These are phyloP conservation scores for Senna tora DNA, from an alignment of 306 rosid genomes.

Conservation along the genomic window DNA sequence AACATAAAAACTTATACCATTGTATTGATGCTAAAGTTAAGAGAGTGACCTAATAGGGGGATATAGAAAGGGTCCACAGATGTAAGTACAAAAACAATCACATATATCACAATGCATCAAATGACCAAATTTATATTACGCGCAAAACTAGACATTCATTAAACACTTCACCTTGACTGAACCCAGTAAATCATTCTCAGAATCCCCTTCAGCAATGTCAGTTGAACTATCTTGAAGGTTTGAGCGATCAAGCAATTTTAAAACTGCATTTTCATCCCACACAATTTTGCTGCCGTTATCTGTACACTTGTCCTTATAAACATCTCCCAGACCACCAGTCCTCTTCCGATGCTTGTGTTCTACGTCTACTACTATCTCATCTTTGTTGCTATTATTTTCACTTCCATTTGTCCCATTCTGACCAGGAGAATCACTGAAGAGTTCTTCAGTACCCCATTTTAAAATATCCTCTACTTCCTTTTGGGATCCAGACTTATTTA, in stretches of 20 bases:
- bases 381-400: conserved; percentile 76
- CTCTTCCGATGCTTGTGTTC: conserved; percentile 92
- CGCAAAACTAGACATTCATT: conserved; percentile 35
- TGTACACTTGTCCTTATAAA: conserved; percentile 89
- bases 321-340: conserved; percentile 94
- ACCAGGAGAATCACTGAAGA: conserved; percentile 72
- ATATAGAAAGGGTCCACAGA: not conserved
- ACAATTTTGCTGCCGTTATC: conserved; percentile 75
- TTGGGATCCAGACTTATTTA: conserved; percentile 94
- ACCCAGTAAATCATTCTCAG: conserved; percentile 95
- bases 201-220: conserved; percentile 86
- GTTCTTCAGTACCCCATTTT: conserved; percentile 99
- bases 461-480: conserved; percentile 97
- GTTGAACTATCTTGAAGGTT: conserved; percentile 76
- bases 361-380: conserved; percentile 66
- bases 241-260: conserved; percentile 92
- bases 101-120: not conserved
- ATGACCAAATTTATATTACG: conserved; percentile 12
- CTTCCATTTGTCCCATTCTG: conserved; percentile 59
- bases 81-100: not conserved
- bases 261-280: conserved; percentile 98
- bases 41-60: not conserved
- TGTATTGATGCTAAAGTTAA: not conserved
- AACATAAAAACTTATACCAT: conserved; percentile 15
- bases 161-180: conserved; percentile 80